Conservation (phyloP, 495 filamentous ascomycete genomes). For the Hypoxylon fragiforme region DNA sequence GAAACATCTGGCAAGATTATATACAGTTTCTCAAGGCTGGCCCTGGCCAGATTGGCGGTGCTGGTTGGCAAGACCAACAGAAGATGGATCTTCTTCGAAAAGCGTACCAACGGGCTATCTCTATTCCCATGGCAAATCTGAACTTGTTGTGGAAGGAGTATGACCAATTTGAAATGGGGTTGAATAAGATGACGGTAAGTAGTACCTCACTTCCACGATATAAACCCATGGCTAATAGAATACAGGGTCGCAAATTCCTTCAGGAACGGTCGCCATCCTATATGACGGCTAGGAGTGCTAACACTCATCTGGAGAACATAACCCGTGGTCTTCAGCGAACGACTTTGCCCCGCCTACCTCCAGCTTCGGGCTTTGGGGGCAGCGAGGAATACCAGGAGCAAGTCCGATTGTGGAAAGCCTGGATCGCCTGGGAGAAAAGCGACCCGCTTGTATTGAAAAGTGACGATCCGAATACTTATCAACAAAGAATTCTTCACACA, state of each 20-base stretch:
- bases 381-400: conserved; percentile 83
- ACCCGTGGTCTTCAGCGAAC: conserved; percentile 76
- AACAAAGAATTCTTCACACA: conserved; percentile 77
- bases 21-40: conserved; percentile 84
- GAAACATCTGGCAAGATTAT: conserved; percentile 89
- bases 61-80: conserved; percentile 91
- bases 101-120: conserved; percentile 86
- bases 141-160: conserved; percentile 95
- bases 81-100: conserved; percentile 94
- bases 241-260: conserved; percentile 84
- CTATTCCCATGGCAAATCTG: conserved; percentile 76
- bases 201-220: background rate
- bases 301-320: conserved; percentile 80
- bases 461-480: conserved; percentile 75
- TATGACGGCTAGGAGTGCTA: conserved; percentile 88
- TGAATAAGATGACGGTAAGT: conserved; percentile 84
- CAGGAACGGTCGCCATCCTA: conserved; percentile 90
- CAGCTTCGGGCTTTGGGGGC: conserved; percentile 81
- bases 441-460: conserved; percentile 81
- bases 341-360: conserved; percentile 78
- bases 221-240: conserved; percentile 24
- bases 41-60: conserved; percentile 82
- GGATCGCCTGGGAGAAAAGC: conserved; percentile 92
- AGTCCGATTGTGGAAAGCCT: conserved; percentile 87
- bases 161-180: conserved; percentile 86